Conservation (phyloP, 768 basidiomycete genomes). For the Favolaschia claudopus region DNA sequence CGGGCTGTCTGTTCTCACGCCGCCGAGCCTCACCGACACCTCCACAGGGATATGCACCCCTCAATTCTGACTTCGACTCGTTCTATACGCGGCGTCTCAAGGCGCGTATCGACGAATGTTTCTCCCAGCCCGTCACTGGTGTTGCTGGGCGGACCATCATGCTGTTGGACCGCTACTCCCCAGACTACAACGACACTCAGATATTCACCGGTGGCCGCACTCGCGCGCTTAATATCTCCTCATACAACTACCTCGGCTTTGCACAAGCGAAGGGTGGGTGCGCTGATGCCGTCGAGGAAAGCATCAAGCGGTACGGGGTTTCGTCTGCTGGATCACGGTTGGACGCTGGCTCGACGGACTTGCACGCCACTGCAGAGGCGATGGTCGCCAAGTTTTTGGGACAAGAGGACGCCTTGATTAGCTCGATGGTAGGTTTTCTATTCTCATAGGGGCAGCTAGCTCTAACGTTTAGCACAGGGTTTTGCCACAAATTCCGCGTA, state of each 20-base stretch:
- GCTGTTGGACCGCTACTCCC: conserved; percentile 82
- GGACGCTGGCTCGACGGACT: conserved; percentile 86
- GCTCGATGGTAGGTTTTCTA: conserved; percentile 46
- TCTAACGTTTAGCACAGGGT: conserved; percentile 69
- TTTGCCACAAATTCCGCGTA: conserved; percentile 94
- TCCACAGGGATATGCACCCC: conserved; percentile 89
- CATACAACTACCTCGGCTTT: conserved; percentile 99
- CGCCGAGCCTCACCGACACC: conserved; percentile 13
- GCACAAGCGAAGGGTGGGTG: conserved; percentile 93
- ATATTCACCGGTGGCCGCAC: conserved; percentile 80
- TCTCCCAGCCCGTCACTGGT: conserved; percentile 90
- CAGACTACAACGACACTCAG: conserved; percentile 83
- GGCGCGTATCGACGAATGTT: conserved; percentile 93
- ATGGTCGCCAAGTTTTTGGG: conserved; percentile 92
- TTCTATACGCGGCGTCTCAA: conserved; percentile 98
- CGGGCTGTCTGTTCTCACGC: conserved; percentile 23
- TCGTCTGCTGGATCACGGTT: conserved; percentile 79
- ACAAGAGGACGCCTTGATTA: conserved; percentile 87
- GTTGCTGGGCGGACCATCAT: conserved; percentile 94
- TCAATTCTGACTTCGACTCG: conserved; percentile 98
- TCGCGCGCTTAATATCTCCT: conserved; percentile 94
- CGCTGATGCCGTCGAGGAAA: conserved; percentile 91
- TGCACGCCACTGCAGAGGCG: conserved; percentile 82
- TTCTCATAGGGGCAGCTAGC: too few species aligned
- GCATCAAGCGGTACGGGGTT: conserved; percentile 82